A percentile compares a stretch with the other conserved stretches of the same genome.
Evolutionary conservation across 345 rosid species (phyloP).

Genomic region (Anastatica hierochuntica): DNA sequence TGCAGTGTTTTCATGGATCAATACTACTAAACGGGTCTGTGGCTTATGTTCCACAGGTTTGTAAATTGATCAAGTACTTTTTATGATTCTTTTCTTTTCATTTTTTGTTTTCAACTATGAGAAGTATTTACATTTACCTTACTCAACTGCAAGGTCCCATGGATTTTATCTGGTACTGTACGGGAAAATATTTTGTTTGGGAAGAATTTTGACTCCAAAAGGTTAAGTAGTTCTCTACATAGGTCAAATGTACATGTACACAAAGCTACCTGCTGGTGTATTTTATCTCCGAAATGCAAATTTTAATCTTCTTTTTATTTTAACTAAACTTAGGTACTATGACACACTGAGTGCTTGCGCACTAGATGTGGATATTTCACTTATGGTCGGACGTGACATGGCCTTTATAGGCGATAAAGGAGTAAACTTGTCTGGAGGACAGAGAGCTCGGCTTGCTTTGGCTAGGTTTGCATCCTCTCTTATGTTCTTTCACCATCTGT

Average conservation of each 20-base stretch:
- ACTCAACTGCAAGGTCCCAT: conserved; percentile 56
- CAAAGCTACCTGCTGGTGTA: neutral
- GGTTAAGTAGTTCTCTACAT: conserved; percentile 31
- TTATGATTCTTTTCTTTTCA: conserved; percentile 3
- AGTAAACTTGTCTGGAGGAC: conserved; percentile 90
- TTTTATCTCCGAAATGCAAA: neutral
- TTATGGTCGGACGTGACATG: conserved; percentile 79
- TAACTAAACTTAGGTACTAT: conserved; percentile 47
- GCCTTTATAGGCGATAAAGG: conserved; percentile 83
- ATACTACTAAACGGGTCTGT: conserved; percentile 43
- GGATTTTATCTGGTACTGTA: conserved; percentile 85
- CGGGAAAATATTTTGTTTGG: conserved; percentile 73
- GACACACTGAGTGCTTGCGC: conserved; percentile 65
- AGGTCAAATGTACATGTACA: neutral
- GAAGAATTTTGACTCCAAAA: conserved; percentile 46
- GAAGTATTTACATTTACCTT: conserved; percentile 11
- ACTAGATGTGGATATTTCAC: conserved; percentile 66
- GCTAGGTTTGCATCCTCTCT: conserved; percentile 48
- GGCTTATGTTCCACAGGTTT: conserved; percentile 91
- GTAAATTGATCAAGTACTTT: conserved; percentile 2
- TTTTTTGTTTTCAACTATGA: conserved; percentile 9
- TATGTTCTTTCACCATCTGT: neutral
- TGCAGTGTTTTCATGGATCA: conserved; percentile 52
- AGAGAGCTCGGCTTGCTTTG: conserved; percentile 88
- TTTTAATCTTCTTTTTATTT: neutral